Conservation (phyloP, 306 rosid genomes). For the Mimosa bimucronata region DNA sequence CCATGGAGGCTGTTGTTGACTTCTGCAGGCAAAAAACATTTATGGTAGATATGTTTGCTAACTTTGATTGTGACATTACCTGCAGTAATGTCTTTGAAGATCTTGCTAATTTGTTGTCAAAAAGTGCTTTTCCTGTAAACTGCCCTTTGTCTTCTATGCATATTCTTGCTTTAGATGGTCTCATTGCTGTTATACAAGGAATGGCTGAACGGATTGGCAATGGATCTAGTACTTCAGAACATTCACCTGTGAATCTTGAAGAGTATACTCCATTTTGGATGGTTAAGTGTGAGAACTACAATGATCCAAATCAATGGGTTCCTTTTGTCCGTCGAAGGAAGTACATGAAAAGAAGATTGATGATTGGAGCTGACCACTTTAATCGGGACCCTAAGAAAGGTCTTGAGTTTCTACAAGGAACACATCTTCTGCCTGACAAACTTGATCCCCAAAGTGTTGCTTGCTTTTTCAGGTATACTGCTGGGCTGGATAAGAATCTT, state of each 20-base stretch:
- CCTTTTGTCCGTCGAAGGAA: constrained; percentile 87
- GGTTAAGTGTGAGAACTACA: constrained; percentile 90
- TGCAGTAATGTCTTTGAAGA: constrained; percentile 97
- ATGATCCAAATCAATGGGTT: constrained; percentile 90
- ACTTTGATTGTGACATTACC: constrained; percentile 92
- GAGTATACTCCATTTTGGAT: constrained; percentile 96
- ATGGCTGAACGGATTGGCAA: constrained; percentile 93
- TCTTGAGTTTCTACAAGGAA: constrained; percentile 96
- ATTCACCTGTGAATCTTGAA: constrained; percentile 72
- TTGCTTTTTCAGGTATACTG: constrained; percentile 96
- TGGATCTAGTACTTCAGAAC: constrained; percentile 68
- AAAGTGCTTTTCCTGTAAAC: constrained; percentile 91
- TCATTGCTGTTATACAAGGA: constrained; percentile 93
- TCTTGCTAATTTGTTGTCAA: constrained; percentile 81
- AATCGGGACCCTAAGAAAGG: constrained; percentile 99
- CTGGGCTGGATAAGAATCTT: constrained; percentile 98
- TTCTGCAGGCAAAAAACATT: constrained; percentile 89
- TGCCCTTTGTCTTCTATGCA: constrained; percentile 89
- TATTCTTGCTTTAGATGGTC: constrained; percentile 94
- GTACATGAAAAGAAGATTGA: constrained; percentile 91
- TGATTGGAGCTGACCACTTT: constrained; percentile 99
- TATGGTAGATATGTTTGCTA: constrained; percentile 93
- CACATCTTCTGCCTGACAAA: constrained; percentile 95
- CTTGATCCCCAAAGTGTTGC: constrained; percentile 99
- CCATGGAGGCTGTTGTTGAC: constrained; percentile 94